A percentile compares a stretch with the other conserved stretches of the same genome.
These are phyloP conservation scores for Penicillium paneum DNA, from an alignment of 2,329 filamentous ascomycete species.

Conservation along the genomic window DNA sequence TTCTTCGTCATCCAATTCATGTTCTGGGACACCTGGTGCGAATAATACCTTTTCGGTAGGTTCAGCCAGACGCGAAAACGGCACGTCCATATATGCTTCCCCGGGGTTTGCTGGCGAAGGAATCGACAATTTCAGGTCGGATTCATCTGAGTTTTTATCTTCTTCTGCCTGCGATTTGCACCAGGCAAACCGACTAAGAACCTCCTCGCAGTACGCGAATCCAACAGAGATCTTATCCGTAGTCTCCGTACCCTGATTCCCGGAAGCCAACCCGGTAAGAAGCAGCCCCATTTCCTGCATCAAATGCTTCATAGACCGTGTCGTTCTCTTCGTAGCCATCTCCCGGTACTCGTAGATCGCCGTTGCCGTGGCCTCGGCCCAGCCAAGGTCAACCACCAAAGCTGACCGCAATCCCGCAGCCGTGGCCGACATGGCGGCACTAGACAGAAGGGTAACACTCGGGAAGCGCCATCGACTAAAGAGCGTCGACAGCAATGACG, in stretches of 20 bases:
- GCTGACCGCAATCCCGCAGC: conserved; percentile 83
- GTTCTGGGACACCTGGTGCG: conserved; percentile 49
- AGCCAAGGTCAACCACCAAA: conserved; percentile 84
- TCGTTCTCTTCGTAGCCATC: conserved; percentile 65
- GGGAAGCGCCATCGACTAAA: conserved; percentile 80
- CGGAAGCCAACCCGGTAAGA: conserved; percentile 27
- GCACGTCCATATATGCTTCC: conserved; percentile 53
- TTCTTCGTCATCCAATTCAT: conserved; percentile 81
- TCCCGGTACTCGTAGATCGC: conserved; percentile 89
- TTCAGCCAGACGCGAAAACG: conserved; percentile 67
- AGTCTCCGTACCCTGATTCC: conserved; percentile 29
- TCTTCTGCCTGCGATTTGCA: conserved; percentile 49
- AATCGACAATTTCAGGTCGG: conserved; percentile 44
- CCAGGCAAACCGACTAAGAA: conserved; percentile 73
- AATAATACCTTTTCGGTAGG: conserved; percentile 76
- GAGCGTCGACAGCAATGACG: conserved; percentile 69
- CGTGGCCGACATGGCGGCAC: conserved; percentile 68
- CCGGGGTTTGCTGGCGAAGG: conserved; percentile 45
- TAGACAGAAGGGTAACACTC: conserved; percentile 74
- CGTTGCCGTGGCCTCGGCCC: conserved; percentile 83
- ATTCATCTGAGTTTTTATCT: background rate
- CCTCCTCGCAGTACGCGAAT: conserved; percentile 80
- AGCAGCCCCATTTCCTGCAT: conserved; percentile 62
- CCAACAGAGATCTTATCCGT: conserved; percentile 49
- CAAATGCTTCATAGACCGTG: conserved; percentile 71